Percentiles rank a stretch among this genome's conserved stretches.
Conservation (phyloP, 73 alveolate genomes). For the Paramecium octaurelia region DNA sequence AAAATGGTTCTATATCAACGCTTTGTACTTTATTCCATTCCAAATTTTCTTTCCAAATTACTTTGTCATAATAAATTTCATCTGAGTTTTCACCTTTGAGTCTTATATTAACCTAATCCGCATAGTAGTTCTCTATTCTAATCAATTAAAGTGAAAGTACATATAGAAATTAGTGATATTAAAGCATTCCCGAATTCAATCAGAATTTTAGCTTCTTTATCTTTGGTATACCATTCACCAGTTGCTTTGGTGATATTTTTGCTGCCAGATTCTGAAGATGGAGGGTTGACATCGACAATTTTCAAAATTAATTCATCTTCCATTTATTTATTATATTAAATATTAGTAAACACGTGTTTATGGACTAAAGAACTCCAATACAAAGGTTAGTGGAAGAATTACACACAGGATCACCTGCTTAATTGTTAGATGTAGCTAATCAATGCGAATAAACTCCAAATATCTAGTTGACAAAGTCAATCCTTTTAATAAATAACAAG, state of each 20-base stretch:
- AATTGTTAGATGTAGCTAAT: not conserved
- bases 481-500: not conserved
- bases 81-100: not conserved
- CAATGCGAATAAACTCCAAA: constrained; percentile 26
- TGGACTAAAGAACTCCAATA: constrained; percentile 44
- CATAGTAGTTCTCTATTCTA: not conserved
- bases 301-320: not conserved
- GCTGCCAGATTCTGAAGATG: not conserved
- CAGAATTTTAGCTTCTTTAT: not conserved
- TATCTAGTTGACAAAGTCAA: not conserved
- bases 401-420: constrained; percentile 1
- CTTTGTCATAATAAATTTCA: not conserved
- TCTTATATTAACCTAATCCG: not conserved
- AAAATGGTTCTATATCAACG: not conserved
- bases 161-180: not conserved
- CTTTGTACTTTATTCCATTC: not conserved
- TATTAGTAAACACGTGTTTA: constrained; percentile 39
- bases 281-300: not conserved
- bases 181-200: not conserved
- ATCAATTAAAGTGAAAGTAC: not conserved
- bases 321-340: not conserved
- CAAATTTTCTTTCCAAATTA: not conserved
- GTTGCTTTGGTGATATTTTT: not conserved
- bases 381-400: not conserved
- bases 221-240: not conserved